Conservation (phyloP, 306 rosid species). For the Acacia confusa region DNA sequence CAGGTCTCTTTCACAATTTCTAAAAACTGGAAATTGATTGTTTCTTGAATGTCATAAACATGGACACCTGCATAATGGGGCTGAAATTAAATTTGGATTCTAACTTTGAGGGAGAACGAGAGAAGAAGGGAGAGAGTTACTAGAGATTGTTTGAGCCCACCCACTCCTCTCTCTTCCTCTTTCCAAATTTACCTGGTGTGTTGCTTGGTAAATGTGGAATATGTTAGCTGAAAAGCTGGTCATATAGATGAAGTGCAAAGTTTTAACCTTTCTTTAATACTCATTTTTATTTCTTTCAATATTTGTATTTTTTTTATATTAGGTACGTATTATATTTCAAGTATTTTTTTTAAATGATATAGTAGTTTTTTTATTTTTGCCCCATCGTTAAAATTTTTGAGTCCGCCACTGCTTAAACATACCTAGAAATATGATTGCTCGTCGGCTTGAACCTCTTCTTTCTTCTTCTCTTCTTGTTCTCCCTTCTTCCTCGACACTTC, state of each 20-base stretch:
- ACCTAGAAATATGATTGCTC: too few species aligned
- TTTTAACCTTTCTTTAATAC: slow-evolving; percentile 11
- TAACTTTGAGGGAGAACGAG: neutral
- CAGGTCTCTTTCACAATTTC: slow-evolving; percentile 6
- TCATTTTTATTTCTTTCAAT: too few species aligned
- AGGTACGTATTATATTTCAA: too few species aligned
- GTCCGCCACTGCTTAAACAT: too few species aligned
- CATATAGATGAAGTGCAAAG: neutral
- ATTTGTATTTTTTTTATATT: too few species aligned
- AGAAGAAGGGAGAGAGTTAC: neutral
- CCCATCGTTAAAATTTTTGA: too few species aligned
- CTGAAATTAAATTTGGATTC: neutral
- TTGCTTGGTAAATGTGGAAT: neutral
- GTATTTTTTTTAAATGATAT: too few species aligned
- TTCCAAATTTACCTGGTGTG: neutral
- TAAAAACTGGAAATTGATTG: slow-evolving; percentile 2
- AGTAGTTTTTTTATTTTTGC: too few species aligned
- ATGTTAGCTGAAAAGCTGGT: neutral
- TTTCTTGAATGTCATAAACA: slow-evolving; percentile 21
- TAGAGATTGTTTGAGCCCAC: neutral
- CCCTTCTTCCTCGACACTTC: too few species aligned
- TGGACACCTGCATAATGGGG: neutral
- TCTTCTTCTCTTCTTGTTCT: too few species aligned
- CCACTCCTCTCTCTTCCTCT: neutral
- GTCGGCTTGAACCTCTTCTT: too few species aligned